Evolutionary conservation across 345 rosid species (phyloP), one percentile per base, ranked within the genome.

Genomic region (Diplotaxis tenuifolia): DNA sequence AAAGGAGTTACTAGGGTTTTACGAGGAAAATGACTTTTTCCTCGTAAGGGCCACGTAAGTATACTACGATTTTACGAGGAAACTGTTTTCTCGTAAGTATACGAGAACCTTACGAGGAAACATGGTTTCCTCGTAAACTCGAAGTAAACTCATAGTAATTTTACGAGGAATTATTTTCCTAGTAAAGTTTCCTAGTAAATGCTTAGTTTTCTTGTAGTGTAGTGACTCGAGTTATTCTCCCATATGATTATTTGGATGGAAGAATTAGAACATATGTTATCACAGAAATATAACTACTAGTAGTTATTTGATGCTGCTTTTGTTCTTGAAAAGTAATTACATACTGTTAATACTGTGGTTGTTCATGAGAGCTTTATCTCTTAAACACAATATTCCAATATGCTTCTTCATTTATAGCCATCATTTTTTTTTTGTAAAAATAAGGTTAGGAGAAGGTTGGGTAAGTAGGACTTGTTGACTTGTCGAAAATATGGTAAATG

Each of bases 391-490:
- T 10, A 9, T 42, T 47, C 42, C 1, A 19, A 32, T 49, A 31
- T 28, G 34, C n/a, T 25, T 47, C 3, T 19, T 50, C 15, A 57
- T 45, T 2, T 16, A 49, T 16, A 15, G 1, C 53, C 53, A n/a
- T 47, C 53, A 15, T 47, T 8, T 16, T 20, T 12, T 40, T 40
- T 40, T 1, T 5, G 32, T 53, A 2, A 3, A 6, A 7, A 11
- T 18, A 52, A 53, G 71, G 62, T 67, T 10, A 67, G 2, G 56
- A 18, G 31, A 59, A 70, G 56, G 47, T 59, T 59, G 42, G 31
- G 34, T 19, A 23, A 42, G 20, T 9, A 14, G 3, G 8, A 31
- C 29, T 3, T 32, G 12, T 32, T 32, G 42, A 36, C 42, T 3
- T 36, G 42, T 36, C 11, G 42, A 40, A 14, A 40, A 40, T 40